Conservation (phyloP, 768 basidiomycete genomes). For the Macrolepiota albuminosa region DNA sequence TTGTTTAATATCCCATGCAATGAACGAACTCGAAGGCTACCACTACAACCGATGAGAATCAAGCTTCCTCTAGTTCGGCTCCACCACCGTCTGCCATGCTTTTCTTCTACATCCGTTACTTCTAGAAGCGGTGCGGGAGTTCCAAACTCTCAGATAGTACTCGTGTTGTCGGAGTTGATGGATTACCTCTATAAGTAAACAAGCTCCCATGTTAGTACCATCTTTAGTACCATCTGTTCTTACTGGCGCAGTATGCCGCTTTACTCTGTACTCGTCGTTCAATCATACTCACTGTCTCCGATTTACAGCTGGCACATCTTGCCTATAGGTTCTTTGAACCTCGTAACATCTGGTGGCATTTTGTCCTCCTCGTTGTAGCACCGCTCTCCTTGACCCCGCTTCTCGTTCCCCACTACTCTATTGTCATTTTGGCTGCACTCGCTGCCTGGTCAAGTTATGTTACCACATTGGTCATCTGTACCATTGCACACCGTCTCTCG, state of each 20-base stretch:
- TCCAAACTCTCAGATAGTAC: no score
- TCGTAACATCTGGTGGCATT: slow-evolving; percentile 8
- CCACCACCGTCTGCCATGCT: no score
- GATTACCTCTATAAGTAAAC: no score
- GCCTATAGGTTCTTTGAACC: slow-evolving; percentile 9
- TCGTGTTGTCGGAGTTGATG: no score
- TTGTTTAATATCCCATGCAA: no score
- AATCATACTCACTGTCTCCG: not conserved
- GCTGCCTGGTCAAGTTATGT: slow-evolving; percentile 8
- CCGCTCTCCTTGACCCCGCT: slow-evolving; percentile 4
- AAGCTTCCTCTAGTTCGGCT: no score
- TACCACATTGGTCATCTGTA: not conserved
- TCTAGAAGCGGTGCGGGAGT: not conserved
- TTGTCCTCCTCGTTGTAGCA: slow-evolving; percentile 6
- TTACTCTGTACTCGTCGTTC: not conserved
- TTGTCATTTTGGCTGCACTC: slow-evolving; percentile 1
- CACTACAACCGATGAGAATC: no score
- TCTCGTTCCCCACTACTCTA: not conserved
- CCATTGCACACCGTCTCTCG: slow-evolving; percentile 35
- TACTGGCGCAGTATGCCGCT: not conserved
- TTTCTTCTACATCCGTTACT: no score
- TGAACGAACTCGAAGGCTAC: no score
- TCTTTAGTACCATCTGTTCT: not conserved
- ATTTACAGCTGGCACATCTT: slow-evolving; percentile 6
- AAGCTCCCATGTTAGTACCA: not conserved